Evolutionary conservation across 129 eudicot species (phyloP).

Genomic region (Gnaphalium uliginosum): DNA sequence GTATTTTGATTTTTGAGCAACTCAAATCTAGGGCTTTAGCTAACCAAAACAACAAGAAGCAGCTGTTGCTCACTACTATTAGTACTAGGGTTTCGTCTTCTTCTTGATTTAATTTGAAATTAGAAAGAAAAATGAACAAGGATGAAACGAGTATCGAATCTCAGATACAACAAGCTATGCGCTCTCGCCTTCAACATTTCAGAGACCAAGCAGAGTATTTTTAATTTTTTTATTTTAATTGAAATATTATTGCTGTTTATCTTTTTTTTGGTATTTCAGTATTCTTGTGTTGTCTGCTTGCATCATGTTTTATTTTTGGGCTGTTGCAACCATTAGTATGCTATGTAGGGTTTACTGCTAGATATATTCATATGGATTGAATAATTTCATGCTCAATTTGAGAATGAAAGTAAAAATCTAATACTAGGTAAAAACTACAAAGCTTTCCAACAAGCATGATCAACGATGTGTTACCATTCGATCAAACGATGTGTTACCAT

Average conservation of each 20-base stretch:
- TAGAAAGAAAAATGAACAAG: not conserved
- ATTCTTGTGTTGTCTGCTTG: not conserved
- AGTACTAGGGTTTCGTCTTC: not conserved
- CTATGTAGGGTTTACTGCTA: constrained; percentile 15
- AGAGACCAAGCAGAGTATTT: constrained; percentile 64
- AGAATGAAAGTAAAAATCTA: no score
- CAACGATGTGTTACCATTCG: not conserved
- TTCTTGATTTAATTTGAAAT: no score
- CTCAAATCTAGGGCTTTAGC: no score
- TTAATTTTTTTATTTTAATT: not conserved
- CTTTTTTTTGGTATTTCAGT: not conserved
- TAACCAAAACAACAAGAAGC: no score
- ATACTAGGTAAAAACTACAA: no score
- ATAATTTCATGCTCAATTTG: not conserved
- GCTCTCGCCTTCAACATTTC: constrained; percentile 61
- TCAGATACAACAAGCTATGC: constrained; percentile 42
- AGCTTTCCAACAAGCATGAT: no score
- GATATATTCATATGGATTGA: not conserved
- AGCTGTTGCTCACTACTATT: no score
- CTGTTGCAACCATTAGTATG: not conserved
- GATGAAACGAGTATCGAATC: not conserved
- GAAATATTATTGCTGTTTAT: not conserved
- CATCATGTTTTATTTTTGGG: not conserved
- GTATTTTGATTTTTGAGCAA: no score
- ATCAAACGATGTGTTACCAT: not conserved